These are phyloP conservation scores for Kickxella alabastrina DNA, from an alignment of 192 early-diverging fungal genomes.

Conservation along the genomic window DNA sequence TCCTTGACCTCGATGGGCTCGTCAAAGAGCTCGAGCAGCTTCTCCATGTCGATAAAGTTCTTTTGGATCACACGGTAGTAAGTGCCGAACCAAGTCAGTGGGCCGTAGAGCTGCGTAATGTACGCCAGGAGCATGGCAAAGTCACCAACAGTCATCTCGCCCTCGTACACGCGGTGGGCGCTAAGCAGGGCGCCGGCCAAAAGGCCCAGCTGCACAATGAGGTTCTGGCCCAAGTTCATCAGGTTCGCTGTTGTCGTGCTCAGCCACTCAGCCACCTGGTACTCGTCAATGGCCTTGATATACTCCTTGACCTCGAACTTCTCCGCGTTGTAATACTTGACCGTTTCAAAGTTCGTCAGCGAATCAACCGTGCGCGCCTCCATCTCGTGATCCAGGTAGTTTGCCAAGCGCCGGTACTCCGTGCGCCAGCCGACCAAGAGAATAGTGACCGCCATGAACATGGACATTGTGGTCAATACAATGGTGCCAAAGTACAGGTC, in stretches of 20 bases:
- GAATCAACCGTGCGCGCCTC: slow-evolving; percentile 88
- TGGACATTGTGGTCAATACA: slow-evolving; percentile 80
- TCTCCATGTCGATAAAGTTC: slow-evolving; percentile 96
- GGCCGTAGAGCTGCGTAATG: slow-evolving; percentile 85
- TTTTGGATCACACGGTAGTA: slow-evolving; percentile 94
- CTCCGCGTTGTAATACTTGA: slow-evolving; percentile 96
- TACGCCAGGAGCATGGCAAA: slow-evolving; percentile 88
- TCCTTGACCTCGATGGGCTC: slow-evolving; percentile 49
- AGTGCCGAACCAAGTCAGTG: slow-evolving; percentile 88
- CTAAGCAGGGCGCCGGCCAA: slow-evolving; percentile 76
- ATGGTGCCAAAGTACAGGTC: slow-evolving; percentile 78
- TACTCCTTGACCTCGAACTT: slow-evolving; percentile 80
- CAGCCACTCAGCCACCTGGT: slow-evolving; percentile 84
- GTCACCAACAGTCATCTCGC: slow-evolving; percentile 69
- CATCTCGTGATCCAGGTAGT: slow-evolving; percentile 80
- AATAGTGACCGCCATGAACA: slow-evolving; percentile 81
- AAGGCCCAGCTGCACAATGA: slow-evolving; percentile 82
- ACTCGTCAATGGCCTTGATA: slow-evolving; percentile 68
- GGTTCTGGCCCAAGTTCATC: slow-evolving; percentile 83
- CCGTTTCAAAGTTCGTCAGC: slow-evolving; percentile 96
- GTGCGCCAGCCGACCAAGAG: slow-evolving; percentile 85
- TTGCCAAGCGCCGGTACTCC: slow-evolving; percentile 75
- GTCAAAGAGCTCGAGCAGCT: slow-evolving; percentile 79
- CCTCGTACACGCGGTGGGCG: slow-evolving; percentile 75
- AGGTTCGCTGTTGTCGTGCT: slow-evolving; percentile 68